Percentiles rank a stretch among this genome's conserved stretches.
phyloP scores from a whole-genome alignment of 768 basidiomycete genomes.

The Podaxis mareebaensis region DNA sequence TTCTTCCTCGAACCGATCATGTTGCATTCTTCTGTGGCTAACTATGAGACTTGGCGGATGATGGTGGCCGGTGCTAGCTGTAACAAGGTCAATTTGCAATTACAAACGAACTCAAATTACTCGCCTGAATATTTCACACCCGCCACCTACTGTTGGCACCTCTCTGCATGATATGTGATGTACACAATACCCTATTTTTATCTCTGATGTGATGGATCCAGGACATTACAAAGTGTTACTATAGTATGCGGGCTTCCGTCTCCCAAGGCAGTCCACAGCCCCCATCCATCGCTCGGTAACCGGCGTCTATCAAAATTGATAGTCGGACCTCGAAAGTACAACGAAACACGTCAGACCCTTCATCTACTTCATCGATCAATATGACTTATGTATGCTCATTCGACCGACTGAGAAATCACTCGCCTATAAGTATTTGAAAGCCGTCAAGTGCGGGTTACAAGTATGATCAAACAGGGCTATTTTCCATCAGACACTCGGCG shows the following conservation, averaged over 20 bases:
- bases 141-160: neutral
- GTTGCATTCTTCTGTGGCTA: neutral
- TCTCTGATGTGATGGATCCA: neutral
- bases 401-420: no score
- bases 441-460: no score
- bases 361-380: no score
- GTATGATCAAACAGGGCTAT: no score
- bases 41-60: neutral
- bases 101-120: neutral
- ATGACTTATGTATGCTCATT: no score
- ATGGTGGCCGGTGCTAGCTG: neutral
- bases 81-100: neutral
- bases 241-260: neutral
- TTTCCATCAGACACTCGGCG: no score
- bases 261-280: neutral
- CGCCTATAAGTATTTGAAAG: no score
- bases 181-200: neutral
- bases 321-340: no score
- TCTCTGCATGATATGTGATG: neutral
- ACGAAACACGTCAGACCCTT: no score
- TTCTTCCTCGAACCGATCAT: neutral
- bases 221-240: neutral
- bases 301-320: neutral
- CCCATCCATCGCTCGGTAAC: neutral
- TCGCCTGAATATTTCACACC: neutral